These are phyloP conservation scores for Hexamita inflata DNA, from an alignment of 208 protist species.

Conservation along the genomic window DNA sequence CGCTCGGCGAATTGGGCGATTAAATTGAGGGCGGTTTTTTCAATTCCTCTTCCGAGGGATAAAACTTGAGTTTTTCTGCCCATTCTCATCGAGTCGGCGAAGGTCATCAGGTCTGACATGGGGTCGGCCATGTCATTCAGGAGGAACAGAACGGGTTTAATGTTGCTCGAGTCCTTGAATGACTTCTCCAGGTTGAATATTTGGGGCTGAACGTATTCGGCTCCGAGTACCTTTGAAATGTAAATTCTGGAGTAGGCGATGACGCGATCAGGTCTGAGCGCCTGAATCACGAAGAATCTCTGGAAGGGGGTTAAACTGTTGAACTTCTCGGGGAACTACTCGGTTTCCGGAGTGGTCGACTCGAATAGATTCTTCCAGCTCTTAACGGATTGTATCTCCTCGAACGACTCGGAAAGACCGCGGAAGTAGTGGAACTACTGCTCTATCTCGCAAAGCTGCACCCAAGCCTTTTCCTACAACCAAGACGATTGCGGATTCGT, in stretches of 20 bases:
- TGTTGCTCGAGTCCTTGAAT: constrained; percentile 69
- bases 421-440: constrained; percentile 61
- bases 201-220: constrained; percentile 73
- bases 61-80: constrained; percentile 70
- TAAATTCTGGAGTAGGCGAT: constrained; percentile 64
- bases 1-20: constrained; percentile 71
- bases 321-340: constrained; percentile 61
- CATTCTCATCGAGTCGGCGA: constrained; percentile 76
- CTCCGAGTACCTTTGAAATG: constrained; percentile 74
- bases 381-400: constrained; percentile 58
- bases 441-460: constrained; percentile 64
- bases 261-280: constrained; percentile 83
- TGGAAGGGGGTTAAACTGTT: constrained; percentile 70
- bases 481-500: constrained; percentile 59
- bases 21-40: constrained; percentile 72
- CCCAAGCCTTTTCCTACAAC: constrained; percentile 76
- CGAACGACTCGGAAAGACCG: constrained; percentile 61
- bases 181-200: constrained; percentile 68
- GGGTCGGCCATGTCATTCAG: constrained; percentile 90
- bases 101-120: constrained; percentile 80
- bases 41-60: constrained; percentile 88
- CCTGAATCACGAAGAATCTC: constrained; percentile 75
- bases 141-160: constrained; percentile 87
- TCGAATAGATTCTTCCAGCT: constrained; percentile 64
- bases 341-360: constrained; percentile 59